Percentiles rank a stretch among this genome's conserved stretches.
Conservation (phyloP, 192 early-diverging fungal species). For the Globomyces pollinis-pini region DNA sequence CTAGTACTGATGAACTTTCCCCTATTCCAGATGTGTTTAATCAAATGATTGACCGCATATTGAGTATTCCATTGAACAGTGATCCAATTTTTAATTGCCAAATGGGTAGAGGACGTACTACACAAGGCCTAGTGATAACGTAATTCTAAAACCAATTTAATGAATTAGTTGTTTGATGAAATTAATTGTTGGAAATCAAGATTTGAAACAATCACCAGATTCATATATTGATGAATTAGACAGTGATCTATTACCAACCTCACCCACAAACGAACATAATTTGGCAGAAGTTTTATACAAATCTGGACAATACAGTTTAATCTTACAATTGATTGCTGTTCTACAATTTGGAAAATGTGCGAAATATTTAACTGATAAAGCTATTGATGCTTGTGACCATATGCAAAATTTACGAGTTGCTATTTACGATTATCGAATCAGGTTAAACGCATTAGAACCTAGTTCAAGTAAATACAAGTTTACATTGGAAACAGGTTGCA, state of each 20-base stretch:
- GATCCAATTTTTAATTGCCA: constrained; percentile 62
- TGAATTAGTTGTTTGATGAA: constrained; percentile 46
- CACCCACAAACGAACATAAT: no score
- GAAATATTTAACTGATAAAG: constrained; percentile 47
- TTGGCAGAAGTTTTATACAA: constrained; percentile 15
- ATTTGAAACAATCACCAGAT: background rate
- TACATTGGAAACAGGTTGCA: constrained; percentile 9
- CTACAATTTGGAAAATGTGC: constrained; percentile 54
- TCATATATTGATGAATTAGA: background rate
- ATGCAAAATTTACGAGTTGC: constrained; percentile 57
- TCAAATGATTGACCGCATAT: constrained; percentile 42
- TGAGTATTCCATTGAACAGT: constrained; percentile 3
- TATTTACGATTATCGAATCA: constrained; percentile 50
- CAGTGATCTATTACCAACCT: constrained; percentile 7
- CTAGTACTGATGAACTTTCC: constrained; percentile 58
- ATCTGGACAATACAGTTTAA: constrained; percentile 49
- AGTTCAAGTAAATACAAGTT: constrained; percentile 13
- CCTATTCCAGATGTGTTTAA: constrained; percentile 65
- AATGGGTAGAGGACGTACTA: constrained; percentile 64
- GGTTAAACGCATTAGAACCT: constrained; percentile 35
- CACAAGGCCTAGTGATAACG: constrained; percentile 51
- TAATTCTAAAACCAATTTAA: no score
- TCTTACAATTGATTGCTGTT: constrained; percentile 51
- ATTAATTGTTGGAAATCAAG: constrained; percentile 42
- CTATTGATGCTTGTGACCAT: constrained; percentile 57